These are phyloP conservation scores for Tardiomyces blankii DNA, from an alignment of 1,139 yeast genomes.

Conservation along the genomic window DNA sequence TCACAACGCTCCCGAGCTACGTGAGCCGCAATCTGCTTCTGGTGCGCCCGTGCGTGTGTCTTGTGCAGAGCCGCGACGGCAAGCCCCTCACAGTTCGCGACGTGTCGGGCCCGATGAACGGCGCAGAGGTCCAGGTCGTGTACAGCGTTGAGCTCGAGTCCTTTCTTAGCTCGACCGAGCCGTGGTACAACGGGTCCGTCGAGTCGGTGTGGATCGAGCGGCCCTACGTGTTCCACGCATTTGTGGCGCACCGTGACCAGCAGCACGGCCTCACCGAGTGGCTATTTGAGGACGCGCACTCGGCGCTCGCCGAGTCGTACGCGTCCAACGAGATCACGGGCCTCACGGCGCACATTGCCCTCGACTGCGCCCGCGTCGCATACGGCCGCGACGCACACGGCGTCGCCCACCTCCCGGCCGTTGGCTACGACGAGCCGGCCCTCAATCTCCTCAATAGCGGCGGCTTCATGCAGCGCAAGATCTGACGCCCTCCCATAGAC, in stretches of 20 bases:
- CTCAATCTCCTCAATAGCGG: neutral
- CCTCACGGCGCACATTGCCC: neutral
- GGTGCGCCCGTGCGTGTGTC: conserved; percentile 70
- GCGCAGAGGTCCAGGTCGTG: neutral
- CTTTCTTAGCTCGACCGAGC: neutral
- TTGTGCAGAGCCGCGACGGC: conserved; percentile 29
- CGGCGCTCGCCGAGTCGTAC: neutral
- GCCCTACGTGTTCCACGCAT: neutral
- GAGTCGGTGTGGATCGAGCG: neutral
- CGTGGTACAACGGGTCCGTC: neutral
- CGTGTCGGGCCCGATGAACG: neutral
- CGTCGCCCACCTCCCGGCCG: neutral
- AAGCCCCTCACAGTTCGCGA: conserved; percentile 1
- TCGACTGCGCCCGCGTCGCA: neutral
- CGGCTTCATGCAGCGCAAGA: neutral
- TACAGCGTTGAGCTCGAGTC: neutral
- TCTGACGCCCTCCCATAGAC: neutral
- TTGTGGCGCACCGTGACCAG: neutral
- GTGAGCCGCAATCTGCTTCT: conserved; percentile 64
- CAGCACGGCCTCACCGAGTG: neutral
- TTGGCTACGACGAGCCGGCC: neutral
- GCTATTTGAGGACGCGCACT: neutral
- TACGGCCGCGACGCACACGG: neutral
- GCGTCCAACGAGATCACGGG: neutral
- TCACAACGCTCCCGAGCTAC: conserved; percentile 57